Evolutionary conservation across 768 basidiomycete species (phyloP).

Genomic region (Symmetrospora coprosmae): DNA sequence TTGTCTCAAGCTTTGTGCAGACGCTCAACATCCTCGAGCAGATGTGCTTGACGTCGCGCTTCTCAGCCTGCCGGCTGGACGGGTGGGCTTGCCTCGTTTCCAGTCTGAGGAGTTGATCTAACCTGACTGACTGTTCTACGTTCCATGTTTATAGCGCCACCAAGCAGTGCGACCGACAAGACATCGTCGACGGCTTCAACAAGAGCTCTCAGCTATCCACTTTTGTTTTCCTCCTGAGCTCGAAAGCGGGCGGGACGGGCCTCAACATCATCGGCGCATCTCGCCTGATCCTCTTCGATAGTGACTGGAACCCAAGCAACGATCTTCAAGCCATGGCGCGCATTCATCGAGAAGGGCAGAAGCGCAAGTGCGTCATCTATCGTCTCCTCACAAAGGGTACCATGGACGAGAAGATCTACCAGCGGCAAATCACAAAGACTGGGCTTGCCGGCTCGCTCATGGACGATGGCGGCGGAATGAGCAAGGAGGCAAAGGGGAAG

Average conservation of each 20-base stretch:
- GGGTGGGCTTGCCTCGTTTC: too few species aligned
- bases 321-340: constrained; percentile 96
- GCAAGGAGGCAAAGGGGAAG: too few species aligned
- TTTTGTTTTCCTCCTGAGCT: constrained; percentile 83
- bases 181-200: constrained; percentile 80
- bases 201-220: constrained; percentile 49
- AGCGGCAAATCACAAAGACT: constrained; percentile 85
- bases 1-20: constrained; percentile 77
- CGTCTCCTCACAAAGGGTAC: constrained; percentile 71
- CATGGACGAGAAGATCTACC: constrained; percentile 79
- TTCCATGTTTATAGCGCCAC: constrained; percentile 9
- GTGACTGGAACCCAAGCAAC: constrained; percentile 89
- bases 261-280: constrained; percentile 87
- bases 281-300: constrained; percentile 68
- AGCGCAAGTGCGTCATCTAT: constrained; percentile 43
- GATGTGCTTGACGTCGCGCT: constrained; percentile 60
- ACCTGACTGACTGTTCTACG: not conserved
- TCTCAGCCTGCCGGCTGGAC: constrained; percentile 71
- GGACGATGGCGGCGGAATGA: constrained; percentile 39
- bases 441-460: constrained; percentile 58
- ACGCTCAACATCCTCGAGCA: constrained; percentile 84
- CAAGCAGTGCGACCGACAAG: constrained; percentile 47
- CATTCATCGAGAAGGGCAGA: constrained; percentile 68
- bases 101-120: too few species aligned
- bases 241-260: constrained; percentile 90